Conservation (phyloP, 164 flowering plant genomes). For the Liriodendron chinense region DNA sequence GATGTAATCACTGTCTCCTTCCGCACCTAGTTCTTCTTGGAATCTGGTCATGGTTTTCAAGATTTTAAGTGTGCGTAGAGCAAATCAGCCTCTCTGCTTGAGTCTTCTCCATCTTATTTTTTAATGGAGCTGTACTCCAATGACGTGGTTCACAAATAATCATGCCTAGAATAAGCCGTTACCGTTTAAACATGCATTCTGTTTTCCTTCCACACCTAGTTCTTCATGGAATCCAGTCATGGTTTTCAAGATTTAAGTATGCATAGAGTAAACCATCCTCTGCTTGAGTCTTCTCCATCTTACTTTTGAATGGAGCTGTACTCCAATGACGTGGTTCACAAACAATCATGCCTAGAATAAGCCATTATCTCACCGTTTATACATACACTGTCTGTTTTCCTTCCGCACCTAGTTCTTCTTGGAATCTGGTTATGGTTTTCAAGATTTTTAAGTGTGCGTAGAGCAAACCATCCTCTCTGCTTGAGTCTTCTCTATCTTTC, state of each 20-base stretch:
- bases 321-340: slow-evolving; percentile 3
- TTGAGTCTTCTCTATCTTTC: not conserved
- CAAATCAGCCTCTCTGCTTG: not conserved
- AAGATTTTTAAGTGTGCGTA: slow-evolving; percentile 2
- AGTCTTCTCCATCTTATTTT: slow-evolving; percentile 1
- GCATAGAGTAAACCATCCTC: not conserved
- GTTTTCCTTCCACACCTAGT: not conserved
- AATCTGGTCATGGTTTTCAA: not conserved
- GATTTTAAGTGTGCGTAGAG: not conserved
- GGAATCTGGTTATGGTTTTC: slow-evolving; percentile 7
- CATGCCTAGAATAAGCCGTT: too few species aligned
- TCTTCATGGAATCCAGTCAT: slow-evolving; percentile 10
- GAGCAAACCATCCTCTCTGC: slow-evolving; percentile 1
- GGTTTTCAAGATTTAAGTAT: slow-evolving; percentile 7
- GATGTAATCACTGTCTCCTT: not conserved
- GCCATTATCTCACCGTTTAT: too few species aligned
- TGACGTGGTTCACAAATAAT: slow-evolving; percentile 4
- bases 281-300: slow-evolving; percentile 1
- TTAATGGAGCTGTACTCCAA: not conserved
- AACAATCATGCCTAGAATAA: too few species aligned
- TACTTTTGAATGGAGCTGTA: not conserved
- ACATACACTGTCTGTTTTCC: too few species aligned
- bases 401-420: slow-evolving; percentile 8
- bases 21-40: slow-evolving; percentile 5
- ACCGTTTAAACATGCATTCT: too few species aligned